Evolutionary conservation across 176 grass and related monocot species (phyloP).

Genomic region (Cenchrus fungigraminus): DNA sequence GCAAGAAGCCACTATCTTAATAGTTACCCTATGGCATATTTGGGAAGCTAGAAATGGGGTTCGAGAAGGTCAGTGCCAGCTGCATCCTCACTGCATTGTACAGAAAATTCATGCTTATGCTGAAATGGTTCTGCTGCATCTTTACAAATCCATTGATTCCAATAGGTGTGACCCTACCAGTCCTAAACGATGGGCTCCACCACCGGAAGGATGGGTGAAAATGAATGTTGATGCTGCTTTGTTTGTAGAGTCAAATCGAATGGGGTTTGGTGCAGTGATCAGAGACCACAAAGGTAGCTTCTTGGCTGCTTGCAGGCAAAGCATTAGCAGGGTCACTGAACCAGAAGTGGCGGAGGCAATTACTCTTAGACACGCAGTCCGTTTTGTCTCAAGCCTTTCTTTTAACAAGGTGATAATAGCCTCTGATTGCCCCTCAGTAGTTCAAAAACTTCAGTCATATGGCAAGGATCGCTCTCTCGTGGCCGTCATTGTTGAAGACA

Average conservation of each 20-base stretch:
- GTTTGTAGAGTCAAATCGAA: not conserved
- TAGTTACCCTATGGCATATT: not conserved
- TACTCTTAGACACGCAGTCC: not conserved
- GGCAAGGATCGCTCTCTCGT: not conserved
- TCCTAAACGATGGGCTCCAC: not conserved
- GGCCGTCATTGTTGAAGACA: not conserved
- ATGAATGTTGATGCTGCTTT: not conserved
- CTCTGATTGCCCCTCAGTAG: too few species aligned
- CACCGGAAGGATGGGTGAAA: not conserved
- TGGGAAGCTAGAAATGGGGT: not conserved
- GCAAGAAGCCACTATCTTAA: not conserved
- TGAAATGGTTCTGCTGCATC: not conserved
- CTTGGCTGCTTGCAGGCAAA: not conserved
- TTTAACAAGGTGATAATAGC: not conserved
- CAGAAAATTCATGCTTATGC: not conserved
- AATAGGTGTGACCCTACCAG: not conserved
- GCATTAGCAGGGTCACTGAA: not conserved
- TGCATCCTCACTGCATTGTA: not conserved
- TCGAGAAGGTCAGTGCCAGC: too few species aligned
- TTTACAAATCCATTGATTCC: not conserved
- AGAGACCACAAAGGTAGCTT: not conserved
- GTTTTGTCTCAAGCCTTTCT: not conserved
- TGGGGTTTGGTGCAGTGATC: not conserved
- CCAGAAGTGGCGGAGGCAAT: not conserved
- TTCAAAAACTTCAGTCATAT: not conserved